Evolutionary conservation across 768 basidiomycete genomes (phyloP), one percentile per base, ranked within the genome.

Genomic region (Floccularia luteovirens): DNA sequence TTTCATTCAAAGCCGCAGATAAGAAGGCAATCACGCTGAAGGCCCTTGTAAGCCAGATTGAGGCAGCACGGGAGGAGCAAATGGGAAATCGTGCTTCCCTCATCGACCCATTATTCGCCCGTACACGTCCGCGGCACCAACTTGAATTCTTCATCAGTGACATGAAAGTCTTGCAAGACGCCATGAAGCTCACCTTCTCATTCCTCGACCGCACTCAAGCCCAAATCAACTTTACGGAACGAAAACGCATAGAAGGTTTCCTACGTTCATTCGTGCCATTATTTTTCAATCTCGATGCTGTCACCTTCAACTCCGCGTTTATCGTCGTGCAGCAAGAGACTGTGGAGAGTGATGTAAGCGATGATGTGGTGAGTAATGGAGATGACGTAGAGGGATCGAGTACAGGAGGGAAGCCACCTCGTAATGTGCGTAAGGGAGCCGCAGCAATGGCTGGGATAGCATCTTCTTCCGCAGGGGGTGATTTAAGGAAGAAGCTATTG

Each of bases 171-270:
- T 56, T 98, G 42, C 88, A 90, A 55, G 96, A 99, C 53, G 73
- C 78, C 17, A 58, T 94, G 57, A 93, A 93, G 66, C 72, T 99
- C 53, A 77, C 85, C 24, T 77, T 97, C 52, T 88, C 88, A 2
- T 89, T 90, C 61, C 67, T 99, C 50, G 94, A 98, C 55, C 83
- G 94, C 27, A 86, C 85, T 13, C 82, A 82, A 44, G 81, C 74
- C 5, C 82, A 84, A 58, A 74, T 90, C 39, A 72, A 73, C 21
- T 68, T 72, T 11, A 64, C 69, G 6, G 92, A 97, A 50, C 69
- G 90, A 53, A 81, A 76, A 54, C 70, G 81, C 49, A 82, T 96
- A 24, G 96, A 99, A 58, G 72, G 70, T 0, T 89, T 88, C 55
- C 54, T 96, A 44, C 69, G 94, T 34, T 75, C 77, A 11, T 80